Percentiles rank a stretch among this genome's conserved stretches.
These are phyloP conservation scores for Lecanoromycetidae sp. DNA, from an alignment of 2,329 filamentous ascomycete species.

Conservation along the genomic window DNA sequence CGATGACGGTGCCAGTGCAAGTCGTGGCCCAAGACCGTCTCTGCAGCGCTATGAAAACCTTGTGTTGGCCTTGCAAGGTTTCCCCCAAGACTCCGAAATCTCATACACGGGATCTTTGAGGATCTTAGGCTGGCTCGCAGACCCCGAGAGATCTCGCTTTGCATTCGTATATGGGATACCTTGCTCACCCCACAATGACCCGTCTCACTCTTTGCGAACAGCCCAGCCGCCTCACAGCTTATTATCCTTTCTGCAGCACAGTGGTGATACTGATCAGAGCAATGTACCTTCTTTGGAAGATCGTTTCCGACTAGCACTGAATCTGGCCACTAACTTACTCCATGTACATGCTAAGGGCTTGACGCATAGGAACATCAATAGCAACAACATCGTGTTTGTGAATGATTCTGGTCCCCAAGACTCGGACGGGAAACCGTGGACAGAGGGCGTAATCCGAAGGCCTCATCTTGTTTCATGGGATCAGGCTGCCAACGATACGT, in stretches of 20 bases:
- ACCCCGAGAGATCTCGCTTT: constrained; percentile 38
- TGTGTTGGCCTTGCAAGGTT: constrained; percentile 22
- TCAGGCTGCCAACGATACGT: constrained; percentile 41
- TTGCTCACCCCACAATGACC: constrained; percentile 30
- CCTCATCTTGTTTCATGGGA: constrained; percentile 49
- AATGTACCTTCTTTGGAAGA: constrained; percentile 47
- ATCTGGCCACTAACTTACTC: constrained; percentile 44
- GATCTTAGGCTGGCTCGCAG: constrained; percentile 31
- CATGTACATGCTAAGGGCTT: constrained; percentile 45
- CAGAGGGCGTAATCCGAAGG: constrained; percentile 30
- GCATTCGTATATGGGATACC: constrained; percentile 46
- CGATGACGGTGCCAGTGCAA: constrained; percentile 2
- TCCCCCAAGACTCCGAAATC: constrained; percentile 19
- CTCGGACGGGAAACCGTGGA: constrained; percentile 15
- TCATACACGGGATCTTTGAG: constrained; percentile 19
- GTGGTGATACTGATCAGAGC: constrained; percentile 30
- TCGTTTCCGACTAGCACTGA: constrained; percentile 49
- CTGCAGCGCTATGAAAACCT: constrained; percentile 16
- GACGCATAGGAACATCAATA: constrained; percentile 52
- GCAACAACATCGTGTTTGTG: constrained; percentile 51
- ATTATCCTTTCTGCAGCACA: constrained; percentile 32
- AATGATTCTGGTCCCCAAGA: constrained; percentile 23
- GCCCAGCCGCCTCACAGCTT: constrained; percentile 29
- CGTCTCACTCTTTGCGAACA: constrained; percentile 32
- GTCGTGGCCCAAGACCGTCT: constrained; percentile 4